Conservation (phyloP, 176 grass and related monocot genomes). For the Guadua angustifolia region DNA sequence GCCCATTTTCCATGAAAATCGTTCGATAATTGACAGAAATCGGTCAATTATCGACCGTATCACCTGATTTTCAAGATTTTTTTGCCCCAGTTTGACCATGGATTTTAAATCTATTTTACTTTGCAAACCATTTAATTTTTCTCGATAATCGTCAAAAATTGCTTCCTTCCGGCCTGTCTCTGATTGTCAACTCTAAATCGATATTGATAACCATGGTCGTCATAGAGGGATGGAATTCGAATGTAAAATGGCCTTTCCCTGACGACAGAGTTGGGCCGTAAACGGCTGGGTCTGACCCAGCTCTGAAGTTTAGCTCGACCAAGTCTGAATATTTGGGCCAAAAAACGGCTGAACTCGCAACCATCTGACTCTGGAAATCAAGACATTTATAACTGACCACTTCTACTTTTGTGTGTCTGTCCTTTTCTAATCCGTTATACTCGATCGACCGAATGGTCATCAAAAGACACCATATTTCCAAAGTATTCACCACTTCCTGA, state of each 20-base stretch:
- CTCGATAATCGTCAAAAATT: too few species aligned
- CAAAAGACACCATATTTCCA: constrained; percentile 34
- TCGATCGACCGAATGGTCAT: constrained; percentile 9
- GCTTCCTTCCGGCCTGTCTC: too few species aligned
- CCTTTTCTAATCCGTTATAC: background rate
- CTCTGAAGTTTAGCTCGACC: too few species aligned
- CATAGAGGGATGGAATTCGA: background rate
- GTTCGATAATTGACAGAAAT: too few species aligned
- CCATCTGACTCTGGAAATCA: background rate
- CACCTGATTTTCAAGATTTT: too few species aligned
- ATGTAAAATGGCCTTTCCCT: background rate
- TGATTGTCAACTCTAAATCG: too few species aligned
- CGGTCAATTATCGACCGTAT: too few species aligned
- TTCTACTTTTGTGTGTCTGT: background rate
- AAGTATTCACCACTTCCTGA: background rate
- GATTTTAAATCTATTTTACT: too few species aligned
- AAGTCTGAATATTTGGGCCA: background rate
- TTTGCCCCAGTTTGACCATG: too few species aligned
- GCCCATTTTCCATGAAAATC: too few species aligned
- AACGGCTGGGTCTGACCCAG: background rate
- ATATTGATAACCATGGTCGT: too few species aligned
- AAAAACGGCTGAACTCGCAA: background rate
- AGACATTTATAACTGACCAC: background rate
- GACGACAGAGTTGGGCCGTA: background rate
- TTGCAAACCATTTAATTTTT: too few species aligned